Evolutionary conservation across 2,329 filamentous ascomycete species (phyloP), one percentile per base, ranked within the genome.

Genomic region (Fusarium ambrosium): DNA sequence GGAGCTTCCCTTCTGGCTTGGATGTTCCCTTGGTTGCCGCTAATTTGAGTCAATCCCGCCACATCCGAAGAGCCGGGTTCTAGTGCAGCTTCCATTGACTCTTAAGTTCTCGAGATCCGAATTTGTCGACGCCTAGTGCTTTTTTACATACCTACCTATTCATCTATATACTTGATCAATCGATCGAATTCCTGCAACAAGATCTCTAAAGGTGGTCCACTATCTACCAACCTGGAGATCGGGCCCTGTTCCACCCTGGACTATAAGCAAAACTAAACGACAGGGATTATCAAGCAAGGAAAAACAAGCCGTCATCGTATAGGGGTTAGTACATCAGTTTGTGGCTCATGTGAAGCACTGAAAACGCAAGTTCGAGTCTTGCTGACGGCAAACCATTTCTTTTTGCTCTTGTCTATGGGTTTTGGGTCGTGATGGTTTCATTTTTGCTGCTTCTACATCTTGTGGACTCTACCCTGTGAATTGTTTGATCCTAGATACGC

Each of bases 251-350:
- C 22, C 2, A 39, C 13, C 1, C 1, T 8, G 20, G 37, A 3
- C 0, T 73, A 76, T 76, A 69, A 0, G 3, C 3, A 8, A n/a
- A 48, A 62, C 39, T 45, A 75, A 62, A 3, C 6, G 24, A 45
- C 60, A 64, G 51, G 55, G 45, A 56, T 67, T 11, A 53, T 39
- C 56, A 41, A 41, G 8, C 24, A 39, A 62, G 24, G 8, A 45
- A 63, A 41, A 66, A n/a, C 20, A 20, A 62, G 75, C 75, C 72
- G 68, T 65, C 58, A 62, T 76, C 72, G 78, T 80, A 75, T 79
- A 80, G 78, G 71, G 79, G 79, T 78, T 62, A 79, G 77, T 72
- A 80, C 77, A 78, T 71, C 74, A 79, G 75, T 78, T 80, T 80
- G 79, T 80, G 79, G 77, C 61, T 70, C 58, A 55, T 55, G 55